Evolutionary conservation across 371 early-diverging fungal species (phyloP), one percentile per base, ranked within the genome.

Genomic region (Entomophthora muscae): DNA sequence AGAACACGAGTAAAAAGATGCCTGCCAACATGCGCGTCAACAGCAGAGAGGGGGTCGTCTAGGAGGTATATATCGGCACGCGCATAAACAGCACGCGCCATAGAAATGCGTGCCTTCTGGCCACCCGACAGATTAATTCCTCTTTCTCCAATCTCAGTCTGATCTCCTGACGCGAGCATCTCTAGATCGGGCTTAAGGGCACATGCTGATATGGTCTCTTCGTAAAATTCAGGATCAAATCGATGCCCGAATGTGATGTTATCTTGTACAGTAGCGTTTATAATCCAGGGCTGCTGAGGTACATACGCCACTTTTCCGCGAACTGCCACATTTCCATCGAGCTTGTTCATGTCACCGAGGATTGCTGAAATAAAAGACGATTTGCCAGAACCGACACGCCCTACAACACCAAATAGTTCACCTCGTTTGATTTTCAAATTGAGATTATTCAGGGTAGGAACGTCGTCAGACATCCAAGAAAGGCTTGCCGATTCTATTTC

Each of bases 21-120:
- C n/a, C 75, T 73, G 27, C 93, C 94, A 2, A 96, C 95, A 65
- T 93, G 93, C 1, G 90, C 86, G 75, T 98, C 95, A 1, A 98
- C 93, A 29, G 96, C 95, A 64, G 73, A 71, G 54, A 75, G 51
- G 1, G 75, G 69, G 59, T 75, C 73, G 58, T 73, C 73, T 55
- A 75, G 31, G 51, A 90, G 68, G 65, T 86, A 83, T 5, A 94
- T 77, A 72, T 91, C 91, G 24, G 90, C 84, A 53, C 83, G 77
- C 33, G 85, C 77, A 69, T 94, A 94, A 24, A 89, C 83, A 26
- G 89, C 90, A 23, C 66, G 77, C 0, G 90, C 90, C 58, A 83
- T 67, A 12, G 82, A 81, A 21, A 86, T 75, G 66, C 89, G 81
- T 12, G 83, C 81, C 72, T 84, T 85, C 68, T 90, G 90, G 5